Evolutionary conservation across 2,329 filamentous ascomycete genomes (phyloP).

Genomic region (Paramyrothecium roridum): DNA sequence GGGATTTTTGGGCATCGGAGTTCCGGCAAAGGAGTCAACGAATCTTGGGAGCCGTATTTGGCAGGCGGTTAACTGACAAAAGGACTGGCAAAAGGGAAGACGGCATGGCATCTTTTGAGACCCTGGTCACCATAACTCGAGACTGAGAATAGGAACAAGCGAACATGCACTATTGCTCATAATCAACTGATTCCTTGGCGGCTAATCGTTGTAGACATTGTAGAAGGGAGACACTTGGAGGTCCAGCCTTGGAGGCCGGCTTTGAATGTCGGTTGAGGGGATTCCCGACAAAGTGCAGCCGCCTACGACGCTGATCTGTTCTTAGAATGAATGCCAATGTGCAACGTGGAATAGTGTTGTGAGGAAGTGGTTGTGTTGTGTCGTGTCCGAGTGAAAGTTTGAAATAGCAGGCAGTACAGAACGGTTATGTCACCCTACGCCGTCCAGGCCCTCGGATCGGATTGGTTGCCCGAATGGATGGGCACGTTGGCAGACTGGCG

Average conservation of each 20-base stretch:
- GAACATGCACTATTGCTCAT: neutral
- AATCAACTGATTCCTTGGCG: neutral
- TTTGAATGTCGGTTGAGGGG: neutral
- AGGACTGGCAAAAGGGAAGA: no score
- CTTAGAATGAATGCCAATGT: neutral
- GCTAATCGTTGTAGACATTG: neutral
- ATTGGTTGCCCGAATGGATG: no score
- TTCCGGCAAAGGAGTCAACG: neutral
- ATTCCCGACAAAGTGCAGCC: neutral
- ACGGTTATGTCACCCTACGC: no score
- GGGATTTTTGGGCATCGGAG: neutral
- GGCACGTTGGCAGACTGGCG: no score
- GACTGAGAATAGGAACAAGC: neutral
- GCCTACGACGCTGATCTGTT: neutral
- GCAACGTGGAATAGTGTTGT: no score
- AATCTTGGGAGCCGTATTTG: neutral
- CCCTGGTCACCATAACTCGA: neutral
- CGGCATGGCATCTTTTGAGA: neutral
- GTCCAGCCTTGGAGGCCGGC: neutral
- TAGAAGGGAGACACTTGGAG: neutral
- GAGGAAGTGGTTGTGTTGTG: no score
- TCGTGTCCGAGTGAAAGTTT: no score
- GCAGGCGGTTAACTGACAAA: neutral
- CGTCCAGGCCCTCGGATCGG: no score
- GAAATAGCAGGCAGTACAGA: no score